Conservation (phyloP, 768 basidiomycete species). For the Leccinum barrowsii region DNA sequence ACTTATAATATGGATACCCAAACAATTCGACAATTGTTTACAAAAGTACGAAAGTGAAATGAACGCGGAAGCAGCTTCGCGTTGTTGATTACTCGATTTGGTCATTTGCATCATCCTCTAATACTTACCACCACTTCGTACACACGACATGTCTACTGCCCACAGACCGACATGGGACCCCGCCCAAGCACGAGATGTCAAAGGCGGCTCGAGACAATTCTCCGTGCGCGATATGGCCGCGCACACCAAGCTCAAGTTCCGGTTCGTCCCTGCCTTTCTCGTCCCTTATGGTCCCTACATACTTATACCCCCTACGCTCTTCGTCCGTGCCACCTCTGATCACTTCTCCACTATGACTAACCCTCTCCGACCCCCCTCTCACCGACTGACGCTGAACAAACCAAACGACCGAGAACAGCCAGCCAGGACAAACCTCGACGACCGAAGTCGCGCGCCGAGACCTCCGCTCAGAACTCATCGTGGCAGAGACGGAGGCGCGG, state of each 20-base stretch:
- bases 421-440: conserved; percentile 85
- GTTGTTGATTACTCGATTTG: neutral
- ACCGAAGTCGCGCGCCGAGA: conserved; percentile 77
- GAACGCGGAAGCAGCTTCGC: neutral
- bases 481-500: conserved; percentile 81
- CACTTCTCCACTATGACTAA: neutral
- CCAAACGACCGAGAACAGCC: conserved; percentile 38
- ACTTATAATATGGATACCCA: too few relatives aligned
- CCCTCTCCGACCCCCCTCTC: neutral
- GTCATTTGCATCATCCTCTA: neutral
- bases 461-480: conserved; percentile 75
- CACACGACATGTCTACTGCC: conserved; percentile 70
- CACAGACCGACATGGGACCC: conserved; percentile 98
- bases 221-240: conserved; percentile 92
- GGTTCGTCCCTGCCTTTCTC: conserved; percentile 43
- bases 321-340: neutral
- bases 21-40: too few relatives aligned
- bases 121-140: neutral
- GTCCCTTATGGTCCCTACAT: neutral
- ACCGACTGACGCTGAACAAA: neutral
- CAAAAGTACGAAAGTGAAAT: too few relatives aligned
- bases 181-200: conserved; percentile 88
- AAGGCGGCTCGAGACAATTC: conserved; percentile 88
- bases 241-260: conserved; percentile 97
- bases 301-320: neutral